A percentile compares a stretch with the other conserved stretches of the same genome.
These are phyloP conservation scores for Leishmania tropica DNA, from an alignment of 208 protist genomes.

Conservation along the genomic window DNA sequence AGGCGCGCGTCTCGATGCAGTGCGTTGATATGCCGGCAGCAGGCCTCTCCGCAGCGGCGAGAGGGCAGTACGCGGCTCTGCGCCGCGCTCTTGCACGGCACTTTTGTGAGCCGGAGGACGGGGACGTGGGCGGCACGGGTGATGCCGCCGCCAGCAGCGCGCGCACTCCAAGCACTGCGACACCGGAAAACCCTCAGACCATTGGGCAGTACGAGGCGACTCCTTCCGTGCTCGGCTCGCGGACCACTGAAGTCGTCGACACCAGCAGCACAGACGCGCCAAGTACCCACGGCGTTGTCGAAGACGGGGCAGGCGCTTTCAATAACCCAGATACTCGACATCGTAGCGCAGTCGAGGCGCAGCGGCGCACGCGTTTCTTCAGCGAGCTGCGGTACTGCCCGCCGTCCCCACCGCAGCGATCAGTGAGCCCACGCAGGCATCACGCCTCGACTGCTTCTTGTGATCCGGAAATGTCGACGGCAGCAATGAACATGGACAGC, in stretches of 20 bases:
- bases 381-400: not conserved
- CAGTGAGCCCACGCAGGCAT: not conserved
- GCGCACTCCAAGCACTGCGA: not conserved
- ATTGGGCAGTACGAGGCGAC: not conserved
- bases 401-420: not conserved
- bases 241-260: not conserved
- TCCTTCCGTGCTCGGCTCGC: not conserved
- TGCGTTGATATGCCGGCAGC: not conserved
- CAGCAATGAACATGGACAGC: not conserved
- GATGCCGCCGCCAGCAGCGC: not conserved
- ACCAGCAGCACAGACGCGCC: not conserved
- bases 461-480: not conserved
- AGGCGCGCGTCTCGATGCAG: not conserved
- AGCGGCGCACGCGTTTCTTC: not conserved
- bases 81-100: not conserved
- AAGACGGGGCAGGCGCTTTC: not conserved
- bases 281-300: not conserved
- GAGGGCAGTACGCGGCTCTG: conserved; percentile 1
- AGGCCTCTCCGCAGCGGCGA: conserved; percentile 4
- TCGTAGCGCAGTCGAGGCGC: not conserved
- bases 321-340: not conserved
- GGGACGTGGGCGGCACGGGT: not conserved
- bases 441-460: not conserved
- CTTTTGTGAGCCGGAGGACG: not conserved
- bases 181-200: not conserved